A percentile compares a stretch with the other conserved stretches of the same genome.
Conservation (phyloP, 1,284 basidiomycete genomes). For the Microbotryum violaceum region DNA sequence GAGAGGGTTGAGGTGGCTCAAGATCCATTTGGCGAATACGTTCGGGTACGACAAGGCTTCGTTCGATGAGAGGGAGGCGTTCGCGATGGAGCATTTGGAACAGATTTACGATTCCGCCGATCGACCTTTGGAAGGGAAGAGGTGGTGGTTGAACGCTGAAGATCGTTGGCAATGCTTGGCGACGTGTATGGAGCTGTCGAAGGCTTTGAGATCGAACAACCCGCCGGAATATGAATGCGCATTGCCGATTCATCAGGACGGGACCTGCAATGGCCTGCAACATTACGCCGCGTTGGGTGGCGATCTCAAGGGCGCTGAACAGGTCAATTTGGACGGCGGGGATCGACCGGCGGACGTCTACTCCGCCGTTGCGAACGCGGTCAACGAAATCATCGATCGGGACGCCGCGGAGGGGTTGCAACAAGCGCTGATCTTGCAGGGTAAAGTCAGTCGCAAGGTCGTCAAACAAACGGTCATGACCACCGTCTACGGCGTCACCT, state of each 20-base stretch:
- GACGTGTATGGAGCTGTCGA: constrained; percentile 75
- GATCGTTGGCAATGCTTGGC: constrained; percentile 98
- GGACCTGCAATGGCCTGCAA: constrained; percentile 96
- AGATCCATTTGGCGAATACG: constrained; percentile 88
- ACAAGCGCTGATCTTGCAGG: constrained; percentile 59
- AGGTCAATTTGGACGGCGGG: constrained; percentile 83
- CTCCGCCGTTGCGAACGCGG: constrained; percentile 80
- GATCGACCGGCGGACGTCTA: constrained; percentile 94
- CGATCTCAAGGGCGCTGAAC: constrained; percentile 76
- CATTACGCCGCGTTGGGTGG: constrained; percentile 98
- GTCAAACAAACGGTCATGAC: constrained; percentile 99
- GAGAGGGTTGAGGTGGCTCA: constrained; percentile 74
- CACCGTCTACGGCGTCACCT: constrained; percentile 97
- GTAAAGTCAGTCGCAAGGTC: constrained; percentile 84
- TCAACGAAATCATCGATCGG: constrained; percentile 47
- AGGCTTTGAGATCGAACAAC: constrained; percentile 65
- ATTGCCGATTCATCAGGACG: constrained; percentile 96
- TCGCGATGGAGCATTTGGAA: constrained; percentile 63
- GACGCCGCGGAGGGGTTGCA: constrained; percentile 50
- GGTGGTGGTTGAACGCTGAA: constrained; percentile 73
- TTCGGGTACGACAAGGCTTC: constrained; percentile 92
- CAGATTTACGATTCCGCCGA: constrained; percentile 78
- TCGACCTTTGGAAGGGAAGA: constrained; percentile 66
- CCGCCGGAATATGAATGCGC: constrained; percentile 63
- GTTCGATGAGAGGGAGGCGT: constrained; percentile 81